phyloP scores from a whole-genome alignment of 495 filamentous ascomycete genomes.

The Podospora appendiculata region DNA sequence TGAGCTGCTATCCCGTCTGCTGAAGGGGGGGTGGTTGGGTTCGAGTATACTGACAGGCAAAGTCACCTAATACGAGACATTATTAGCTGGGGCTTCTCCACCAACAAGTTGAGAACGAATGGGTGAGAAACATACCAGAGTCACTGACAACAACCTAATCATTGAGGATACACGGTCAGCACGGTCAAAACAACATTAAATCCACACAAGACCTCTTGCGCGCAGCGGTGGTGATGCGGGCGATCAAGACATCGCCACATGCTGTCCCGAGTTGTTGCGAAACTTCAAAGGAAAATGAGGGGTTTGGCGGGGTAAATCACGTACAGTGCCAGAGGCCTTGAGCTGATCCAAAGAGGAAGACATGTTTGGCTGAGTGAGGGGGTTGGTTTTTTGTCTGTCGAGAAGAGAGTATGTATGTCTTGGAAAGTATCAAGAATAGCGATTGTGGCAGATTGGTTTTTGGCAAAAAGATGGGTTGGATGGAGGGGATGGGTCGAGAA shows the following conservation, averaged over 20 bases:
- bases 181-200: neutral
- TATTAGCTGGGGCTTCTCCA: neutral
- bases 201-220: too few species aligned
- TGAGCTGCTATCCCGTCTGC: conserved; percentile 16
- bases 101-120: neutral
- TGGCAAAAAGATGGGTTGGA: neutral
- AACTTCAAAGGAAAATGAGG: conserved; percentile 4
- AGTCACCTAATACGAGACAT: conserved; percentile 53
- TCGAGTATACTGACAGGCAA: conserved; percentile 53
- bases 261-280: neutral
- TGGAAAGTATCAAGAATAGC: neutral
- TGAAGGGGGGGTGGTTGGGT: neutral
- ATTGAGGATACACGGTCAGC: conserved; percentile 17
- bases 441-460: neutral
- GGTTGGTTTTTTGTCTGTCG: neutral
- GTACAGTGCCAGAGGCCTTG: conserved; percentile 90
- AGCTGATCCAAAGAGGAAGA: conserved; percentile 87
- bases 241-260: neutral
- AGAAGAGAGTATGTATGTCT: neutral
- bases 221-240: neutral
- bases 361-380: conserved; percentile 46
- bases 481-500: neutral
- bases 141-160: conserved; percentile 85
- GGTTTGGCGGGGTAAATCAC: conserved; percentile 44
- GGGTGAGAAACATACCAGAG: conserved; percentile 68